A percentile compares a stretch with the other conserved stretches of the same genome.
These are phyloP conservation scores for Exophiala xenobiotica DNA, from an alignment of 2,329 filamentous ascomycete genomes.

Conservation along the genomic window DNA sequence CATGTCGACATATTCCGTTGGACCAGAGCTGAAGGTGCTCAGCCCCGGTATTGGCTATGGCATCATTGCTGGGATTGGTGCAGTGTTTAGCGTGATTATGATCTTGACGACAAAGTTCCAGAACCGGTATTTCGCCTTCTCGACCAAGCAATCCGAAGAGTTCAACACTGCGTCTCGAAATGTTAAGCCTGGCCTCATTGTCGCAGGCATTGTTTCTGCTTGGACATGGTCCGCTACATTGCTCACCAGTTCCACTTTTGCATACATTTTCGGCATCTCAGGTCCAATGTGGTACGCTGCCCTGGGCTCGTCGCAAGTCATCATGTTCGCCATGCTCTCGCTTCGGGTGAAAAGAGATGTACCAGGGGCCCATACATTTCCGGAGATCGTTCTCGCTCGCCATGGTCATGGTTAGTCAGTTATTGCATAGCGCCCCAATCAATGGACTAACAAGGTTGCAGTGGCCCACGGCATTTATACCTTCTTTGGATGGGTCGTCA, in stretches of 20 bases:
- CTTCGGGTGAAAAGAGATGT: constrained; percentile 45
- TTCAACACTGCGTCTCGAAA: constrained; percentile 84
- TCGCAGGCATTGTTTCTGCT: constrained; percentile 80
- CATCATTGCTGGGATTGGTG: constrained; percentile 50
- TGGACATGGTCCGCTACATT: constrained; percentile 66
- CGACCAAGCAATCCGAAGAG: constrained; percentile 85
- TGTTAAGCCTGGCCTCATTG: constrained; percentile 83
- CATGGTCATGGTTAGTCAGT: constrained; percentile 33
- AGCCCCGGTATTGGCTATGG: constrained; percentile 48
- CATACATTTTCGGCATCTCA: constrained; percentile 69
- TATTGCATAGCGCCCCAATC: not conserved
- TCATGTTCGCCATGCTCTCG: constrained; percentile 44
- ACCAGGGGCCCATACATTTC: constrained; percentile 45
- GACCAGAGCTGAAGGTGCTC: constrained; percentile 2
- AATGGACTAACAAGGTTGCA: not conserved
- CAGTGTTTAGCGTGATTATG: constrained; percentile 45
- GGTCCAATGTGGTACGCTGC: constrained; percentile 47
- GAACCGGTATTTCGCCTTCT: constrained; percentile 14
- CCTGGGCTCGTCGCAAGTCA: constrained; percentile 42
- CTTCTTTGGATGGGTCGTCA: constrained; percentile 2
- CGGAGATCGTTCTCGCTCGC: constrained; percentile 42
- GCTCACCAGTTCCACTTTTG: constrained; percentile 72
- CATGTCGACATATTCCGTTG: constrained; percentile 3
- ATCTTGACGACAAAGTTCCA: constrained; percentile 27
- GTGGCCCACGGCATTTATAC: constrained; percentile 4